Base-by-base conservation (phyloP, 352 stramenopile genomes). In the Saprolegnia parasitica region DNA sequence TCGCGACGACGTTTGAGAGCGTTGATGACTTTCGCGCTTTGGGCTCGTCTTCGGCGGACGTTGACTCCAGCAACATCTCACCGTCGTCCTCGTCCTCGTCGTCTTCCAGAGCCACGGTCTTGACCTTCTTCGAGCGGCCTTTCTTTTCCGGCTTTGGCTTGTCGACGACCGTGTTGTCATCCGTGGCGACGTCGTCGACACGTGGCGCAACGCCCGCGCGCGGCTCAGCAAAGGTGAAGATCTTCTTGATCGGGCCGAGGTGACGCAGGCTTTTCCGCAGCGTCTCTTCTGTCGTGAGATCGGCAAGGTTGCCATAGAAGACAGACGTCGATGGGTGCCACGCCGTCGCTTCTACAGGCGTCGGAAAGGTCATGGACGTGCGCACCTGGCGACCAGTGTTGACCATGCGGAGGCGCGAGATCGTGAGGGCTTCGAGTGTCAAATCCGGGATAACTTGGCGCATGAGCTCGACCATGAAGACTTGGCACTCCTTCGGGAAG, bases 361-460 rank as follows among this genome's bases (percentile, higher is more conserved):
- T 77, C 46, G 83, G 78, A 8, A 90, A n/a, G 32, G 75, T 73
- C 63, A 78, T 52, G 5, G 91, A 56, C 5, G 61, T 75, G 24
- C 79, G 83, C 32, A 78, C 73, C 29, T 84, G 82, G 21, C 78
- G 83, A 45, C 91, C 54, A 37, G 90, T 70, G 61, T 90, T 91
- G 29, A 79, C 58, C 24, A 84, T 83, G 71, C 92, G 84, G 46
- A 95, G 80, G 55, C 85, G 83, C 60, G 84, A 95, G 49, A 95
- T 93, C 52, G 83, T 95, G 39, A 95, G 77, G 68, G 84, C 92
- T 72, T 95, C 87, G 40, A 95, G 79, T 32, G 87, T 93, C 56
- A 95, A 58, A 47, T 93, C 81, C 67, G 85, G 77, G 65, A 81
- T 89, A 23, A 89, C 79, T 68, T 90, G 76, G 42, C 90, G 77